Percentiles rank a stretch among this genome's conserved stretches.
These are phyloP conservation scores for Pleurotus pulmonarius DNA, from an alignment of 768 basidiomycete species.

Conservation along the genomic window DNA sequence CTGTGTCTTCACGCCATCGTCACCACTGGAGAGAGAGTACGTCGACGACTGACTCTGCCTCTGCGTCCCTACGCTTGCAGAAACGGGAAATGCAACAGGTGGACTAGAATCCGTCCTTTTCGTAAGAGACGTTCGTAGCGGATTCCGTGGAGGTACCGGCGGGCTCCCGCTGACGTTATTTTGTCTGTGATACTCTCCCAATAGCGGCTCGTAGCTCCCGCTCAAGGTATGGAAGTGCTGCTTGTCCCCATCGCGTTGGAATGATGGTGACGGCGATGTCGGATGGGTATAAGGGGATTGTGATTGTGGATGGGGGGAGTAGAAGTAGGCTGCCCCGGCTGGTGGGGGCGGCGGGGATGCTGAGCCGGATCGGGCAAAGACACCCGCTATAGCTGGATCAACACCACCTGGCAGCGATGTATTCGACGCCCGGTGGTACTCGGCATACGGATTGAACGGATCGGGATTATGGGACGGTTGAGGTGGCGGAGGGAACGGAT, in stretches of 20 bases:
- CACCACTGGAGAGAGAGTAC: background rate
- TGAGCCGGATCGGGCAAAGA: conserved; percentile 41
- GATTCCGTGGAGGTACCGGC: background rate
- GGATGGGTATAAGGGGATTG: conserved; percentile 6
- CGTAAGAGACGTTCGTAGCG: background rate
- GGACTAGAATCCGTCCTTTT: too few relatives aligned
- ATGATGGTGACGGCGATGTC: conserved; percentile 34
- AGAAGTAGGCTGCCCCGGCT: conserved; percentile 11
- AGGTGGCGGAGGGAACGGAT: background rate
- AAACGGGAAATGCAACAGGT: too few relatives aligned
- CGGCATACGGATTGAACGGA: conserved; percentile 46
- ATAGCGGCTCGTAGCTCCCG: conserved; percentile 58
- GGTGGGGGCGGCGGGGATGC: conserved; percentile 43
- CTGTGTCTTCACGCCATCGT: too few relatives aligned
- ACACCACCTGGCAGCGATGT: too few relatives aligned
- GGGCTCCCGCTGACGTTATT: background rate
- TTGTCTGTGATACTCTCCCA: conserved; percentile 33
- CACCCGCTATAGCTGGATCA: conserved; percentile 21
- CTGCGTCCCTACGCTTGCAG: background rate
- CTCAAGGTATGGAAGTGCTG: conserved; percentile 24
- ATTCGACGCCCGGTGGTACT: conserved; percentile 20
- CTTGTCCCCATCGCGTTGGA: too few relatives aligned
- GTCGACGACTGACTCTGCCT: background rate
- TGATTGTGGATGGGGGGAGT: background rate
- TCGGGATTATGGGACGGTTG: too few relatives aligned